Percentiles rank a stretch among this genome's conserved stretches.
Evolutionary conservation across 495 filamentous ascomycete species (phyloP).

Genomic region (Aspergillus campestris): DNA sequence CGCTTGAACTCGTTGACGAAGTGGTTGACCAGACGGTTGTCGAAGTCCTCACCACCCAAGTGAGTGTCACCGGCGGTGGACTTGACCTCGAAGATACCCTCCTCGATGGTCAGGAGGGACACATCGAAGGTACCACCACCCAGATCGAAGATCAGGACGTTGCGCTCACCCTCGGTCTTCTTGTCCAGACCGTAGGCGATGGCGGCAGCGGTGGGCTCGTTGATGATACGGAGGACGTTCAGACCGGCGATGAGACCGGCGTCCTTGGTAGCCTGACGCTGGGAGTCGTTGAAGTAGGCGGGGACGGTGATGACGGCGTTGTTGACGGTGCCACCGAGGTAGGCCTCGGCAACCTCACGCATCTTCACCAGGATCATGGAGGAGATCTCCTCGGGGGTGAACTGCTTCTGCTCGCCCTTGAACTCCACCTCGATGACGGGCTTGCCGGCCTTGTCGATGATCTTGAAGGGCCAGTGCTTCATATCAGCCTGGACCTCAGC

Average conservation of each 20-base stretch:
- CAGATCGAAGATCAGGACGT: conserved; percentile 98
- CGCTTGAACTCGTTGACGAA: conserved; percentile 90
- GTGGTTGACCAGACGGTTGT: conserved; percentile 94
- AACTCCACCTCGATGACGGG: conserved; percentile 94
- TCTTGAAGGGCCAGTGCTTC: conserved; percentile 98
- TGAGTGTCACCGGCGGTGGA: conserved; percentile 98
- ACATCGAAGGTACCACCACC: conserved; percentile 99
- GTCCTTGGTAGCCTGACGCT: conserved; percentile 98
- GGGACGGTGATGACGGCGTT: conserved; percentile 98
- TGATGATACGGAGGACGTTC: conserved; percentile 99
- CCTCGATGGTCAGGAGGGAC: conserved; percentile 94
- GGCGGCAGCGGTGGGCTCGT: conserved; percentile 95
- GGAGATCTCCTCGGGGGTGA: conserved; percentile 97
- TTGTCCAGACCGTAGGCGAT: conserved; percentile 91
- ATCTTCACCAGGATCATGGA: conserved; percentile 95
- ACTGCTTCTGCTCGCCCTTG: conserved; percentile 85
- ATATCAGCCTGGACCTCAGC: conserved; percentile 96
- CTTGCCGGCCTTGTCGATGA: conserved; percentile 80
- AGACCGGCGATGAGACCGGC: conserved; percentile 94
- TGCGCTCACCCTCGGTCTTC: conserved; percentile 94
- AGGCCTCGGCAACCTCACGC: conserved; percentile 95
- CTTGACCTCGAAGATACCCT: conserved; percentile 99
- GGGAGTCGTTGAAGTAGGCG: conserved; percentile 99
- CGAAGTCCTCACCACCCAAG: conserved; percentile 98
- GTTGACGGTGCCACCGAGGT: conserved; percentile 93